These are phyloP conservation scores for Penicillium corylophilum DNA, from an alignment of 2,329 filamentous ascomycete species.

Conservation along the genomic window DNA sequence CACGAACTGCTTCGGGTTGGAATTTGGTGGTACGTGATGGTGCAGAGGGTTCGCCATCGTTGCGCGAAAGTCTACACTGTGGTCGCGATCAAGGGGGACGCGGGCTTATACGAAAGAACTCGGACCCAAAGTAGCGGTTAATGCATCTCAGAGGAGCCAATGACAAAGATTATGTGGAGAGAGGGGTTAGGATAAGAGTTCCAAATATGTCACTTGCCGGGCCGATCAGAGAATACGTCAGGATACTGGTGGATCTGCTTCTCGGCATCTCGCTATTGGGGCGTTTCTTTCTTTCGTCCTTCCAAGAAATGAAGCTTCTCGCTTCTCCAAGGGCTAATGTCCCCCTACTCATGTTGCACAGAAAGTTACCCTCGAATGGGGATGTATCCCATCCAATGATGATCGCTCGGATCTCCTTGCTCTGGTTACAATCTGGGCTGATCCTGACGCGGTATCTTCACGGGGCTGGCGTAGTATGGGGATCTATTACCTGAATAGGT, in stretches of 20 bases:
- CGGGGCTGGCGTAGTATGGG: constrained; percentile 1
- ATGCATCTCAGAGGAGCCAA: background rate
- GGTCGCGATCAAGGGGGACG: background rate
- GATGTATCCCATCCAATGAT: constrained; percentile 10
- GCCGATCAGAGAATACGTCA: constrained; percentile 25
- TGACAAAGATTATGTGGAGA: background rate
- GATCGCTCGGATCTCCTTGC: constrained; percentile 9
- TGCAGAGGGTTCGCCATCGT: constrained; percentile 19
- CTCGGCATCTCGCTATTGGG: constrained; percentile 7
- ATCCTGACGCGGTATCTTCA: constrained; percentile 2
- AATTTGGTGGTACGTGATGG: constrained; percentile 17
- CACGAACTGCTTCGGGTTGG: constrained; percentile 39
- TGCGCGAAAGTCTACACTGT: background rate
- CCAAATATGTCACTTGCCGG: constrained; percentile 8
- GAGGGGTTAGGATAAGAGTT: constrained; percentile 12
- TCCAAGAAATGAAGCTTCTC: background rate
- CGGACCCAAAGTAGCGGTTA: background rate
- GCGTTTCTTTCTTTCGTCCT: background rate
- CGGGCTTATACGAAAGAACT: constrained; percentile 14
- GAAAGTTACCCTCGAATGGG: background rate
- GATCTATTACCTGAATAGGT: background rate
- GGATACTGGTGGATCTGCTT: constrained; percentile 9
- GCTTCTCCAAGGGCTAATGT: background rate
- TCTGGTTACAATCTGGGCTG: constrained; percentile 15
- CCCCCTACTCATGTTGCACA: constrained; percentile 2